Conservation (phyloP, 1,284 basidiomycete genomes). For the Coriolopsis trogii region DNA sequence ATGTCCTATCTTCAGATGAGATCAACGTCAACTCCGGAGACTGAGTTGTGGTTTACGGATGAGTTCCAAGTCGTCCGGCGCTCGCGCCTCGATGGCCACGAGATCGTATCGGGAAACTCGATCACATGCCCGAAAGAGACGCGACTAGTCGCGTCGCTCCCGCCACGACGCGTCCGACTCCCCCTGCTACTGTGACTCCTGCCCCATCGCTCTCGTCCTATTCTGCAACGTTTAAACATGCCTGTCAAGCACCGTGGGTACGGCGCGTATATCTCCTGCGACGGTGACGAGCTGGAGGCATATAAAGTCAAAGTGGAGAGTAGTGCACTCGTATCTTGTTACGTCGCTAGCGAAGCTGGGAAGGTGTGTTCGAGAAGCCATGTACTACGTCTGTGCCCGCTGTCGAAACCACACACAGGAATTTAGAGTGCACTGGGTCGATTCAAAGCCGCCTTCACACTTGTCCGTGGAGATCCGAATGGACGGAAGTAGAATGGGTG, state of each 20-base stretch:
- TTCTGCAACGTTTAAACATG: background rate
- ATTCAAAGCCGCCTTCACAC: conserved; percentile 18
- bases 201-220: background rate
- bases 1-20: no score
- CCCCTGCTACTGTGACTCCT: background rate
- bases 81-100: background rate
- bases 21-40: no score
- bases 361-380: conserved; percentile 15
- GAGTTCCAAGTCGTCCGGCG: no score
- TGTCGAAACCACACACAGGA: background rate
- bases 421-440: conserved; percentile 17
- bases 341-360: conserved; percentile 23
- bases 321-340: conserved; percentile 23
- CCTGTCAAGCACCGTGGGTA: conserved; percentile 15
- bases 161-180: background rate
- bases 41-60: no score
- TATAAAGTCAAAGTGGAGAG: conserved; percentile 21
- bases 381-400: background rate
- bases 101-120: conserved; percentile 16
- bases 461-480: conserved; percentile 14
- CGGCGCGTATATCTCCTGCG: conserved; percentile 21
- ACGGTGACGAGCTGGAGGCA: conserved; percentile 20
- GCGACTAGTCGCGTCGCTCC: conserved; percentile 3
- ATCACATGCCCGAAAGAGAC: conserved; percentile 9
- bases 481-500: conserved; percentile 17